A percentile compares a stretch with the other conserved stretches of the same genome.
These are phyloP conservation scores for Globisporangium sylvaticum DNA, from an alignment of 352 stramenopile genomes.

Conservation along the genomic window DNA sequence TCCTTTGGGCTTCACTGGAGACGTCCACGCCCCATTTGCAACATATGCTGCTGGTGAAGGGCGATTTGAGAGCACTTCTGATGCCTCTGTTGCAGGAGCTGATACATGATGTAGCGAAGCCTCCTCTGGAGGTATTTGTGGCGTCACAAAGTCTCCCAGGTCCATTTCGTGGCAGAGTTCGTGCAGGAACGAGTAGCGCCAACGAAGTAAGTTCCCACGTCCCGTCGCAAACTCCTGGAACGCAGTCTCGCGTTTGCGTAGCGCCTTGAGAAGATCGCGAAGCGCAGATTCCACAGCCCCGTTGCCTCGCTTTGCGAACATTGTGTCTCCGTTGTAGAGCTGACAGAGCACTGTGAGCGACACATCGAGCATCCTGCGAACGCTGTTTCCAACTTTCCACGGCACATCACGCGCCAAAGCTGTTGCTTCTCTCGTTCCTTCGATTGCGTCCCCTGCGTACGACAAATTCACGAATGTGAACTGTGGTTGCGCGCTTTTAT, in stretches of 20 bases:
- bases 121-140: background rate
- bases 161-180: constrained; percentile 38
- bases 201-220: constrained; percentile 27
- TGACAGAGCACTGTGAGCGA: background rate
- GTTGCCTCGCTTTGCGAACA: too few species aligned
- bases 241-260: background rate
- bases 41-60: background rate
- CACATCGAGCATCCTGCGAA: background rate
- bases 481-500: too few species aligned
- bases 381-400: background rate
- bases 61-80: background rate
- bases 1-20: background rate
- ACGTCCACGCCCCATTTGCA: background rate
- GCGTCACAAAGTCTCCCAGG: constrained; percentile 11
- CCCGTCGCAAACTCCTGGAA: background rate
- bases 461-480: too few species aligned
- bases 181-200: constrained; percentile 37
- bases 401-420: too few species aligned
- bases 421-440: too few species aligned
- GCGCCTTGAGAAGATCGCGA: background rate
- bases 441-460: too few species aligned
- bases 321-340: too few species aligned
- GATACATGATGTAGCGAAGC: too few species aligned
- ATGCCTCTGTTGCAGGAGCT: background rate
- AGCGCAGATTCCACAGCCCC: too few species aligned